Evolutionary conservation across 257 asterid species (phyloP).

Genomic region (Mentha longifolia): DNA sequence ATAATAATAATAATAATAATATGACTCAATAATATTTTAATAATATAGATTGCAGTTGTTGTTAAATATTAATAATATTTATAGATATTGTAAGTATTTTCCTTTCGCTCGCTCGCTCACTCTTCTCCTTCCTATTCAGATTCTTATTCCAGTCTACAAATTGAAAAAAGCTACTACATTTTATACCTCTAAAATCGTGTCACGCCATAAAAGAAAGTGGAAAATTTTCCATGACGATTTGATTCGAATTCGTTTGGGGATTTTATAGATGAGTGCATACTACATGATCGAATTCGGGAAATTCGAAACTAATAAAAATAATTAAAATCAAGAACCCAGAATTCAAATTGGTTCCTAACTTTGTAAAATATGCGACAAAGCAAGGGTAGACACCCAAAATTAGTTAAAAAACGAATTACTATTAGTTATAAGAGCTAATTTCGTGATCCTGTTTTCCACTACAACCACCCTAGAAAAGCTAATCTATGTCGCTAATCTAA

Average conservation of each 20-base stretch:
- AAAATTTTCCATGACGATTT: not conserved
- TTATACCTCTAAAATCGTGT: not conserved
- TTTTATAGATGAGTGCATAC: not conserved
- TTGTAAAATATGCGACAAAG: not conserved
- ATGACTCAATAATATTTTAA: too few species aligned
- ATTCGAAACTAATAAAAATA: too few species aligned
- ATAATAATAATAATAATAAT: too few species aligned
- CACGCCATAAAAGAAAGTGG: not conserved
- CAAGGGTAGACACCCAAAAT: not conserved
- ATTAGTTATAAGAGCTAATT: not conserved
- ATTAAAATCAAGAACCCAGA: too few species aligned
- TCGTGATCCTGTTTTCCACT: too few species aligned
- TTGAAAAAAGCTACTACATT: not conserved
- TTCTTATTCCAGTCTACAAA: not conserved
- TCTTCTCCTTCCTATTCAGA: not conserved
- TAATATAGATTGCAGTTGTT: too few species aligned
- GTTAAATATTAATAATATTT: too few species aligned
- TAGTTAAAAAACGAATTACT: not conserved
- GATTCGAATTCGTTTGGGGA: slow-evolving; percentile 5
- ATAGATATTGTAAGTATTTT: too few species aligned
- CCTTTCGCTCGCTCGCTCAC: too few species aligned
- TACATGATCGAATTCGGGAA: too few species aligned
- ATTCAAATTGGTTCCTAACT: not conserved
- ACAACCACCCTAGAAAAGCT: not conserved
- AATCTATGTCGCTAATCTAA: not conserved